phyloP scores from a whole-genome alignment of 352 stramenopile species.

The Globisporangium abappressorium region DNA sequence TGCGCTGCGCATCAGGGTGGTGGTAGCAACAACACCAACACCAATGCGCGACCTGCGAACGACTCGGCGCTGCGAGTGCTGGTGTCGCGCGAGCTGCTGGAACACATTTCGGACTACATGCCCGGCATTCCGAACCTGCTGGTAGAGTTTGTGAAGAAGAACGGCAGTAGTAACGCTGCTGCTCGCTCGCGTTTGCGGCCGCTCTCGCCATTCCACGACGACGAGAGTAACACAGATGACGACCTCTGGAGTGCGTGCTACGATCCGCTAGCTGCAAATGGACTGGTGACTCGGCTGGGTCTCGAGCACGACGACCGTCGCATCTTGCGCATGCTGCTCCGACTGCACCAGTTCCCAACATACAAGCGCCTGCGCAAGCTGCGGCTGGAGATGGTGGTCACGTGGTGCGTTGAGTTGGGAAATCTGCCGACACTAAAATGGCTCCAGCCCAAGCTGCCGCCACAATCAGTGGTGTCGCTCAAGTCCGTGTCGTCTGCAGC shows the following conservation, averaged over 20 bases:
- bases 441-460: background rate
- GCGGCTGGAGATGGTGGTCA: slow-evolving; percentile 2
- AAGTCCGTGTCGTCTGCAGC: background rate
- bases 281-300: slow-evolving; percentile 2
- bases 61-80: slow-evolving; percentile 2
- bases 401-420: slow-evolving; percentile 3
- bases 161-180: background rate
- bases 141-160: slow-evolving; percentile 3
- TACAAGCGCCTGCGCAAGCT: slow-evolving; percentile 2
- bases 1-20: background rate
- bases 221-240: background rate
- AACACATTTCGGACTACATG: slow-evolving; percentile 7
- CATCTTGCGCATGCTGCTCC: slow-evolving; percentile 6
- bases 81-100: background rate
- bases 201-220: slow-evolving; percentile 1
- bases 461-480: background rate
- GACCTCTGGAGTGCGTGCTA: slow-evolving; percentile 6
- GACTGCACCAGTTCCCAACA: slow-evolving; percentile 3
- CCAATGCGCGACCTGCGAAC: background rate
- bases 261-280: slow-evolving; percentile 2
- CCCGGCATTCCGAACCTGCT: slow-evolving; percentile 2
- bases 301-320: background rate
- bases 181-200: background rate
- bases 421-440: background rate
- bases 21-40: background rate